Base-by-base conservation (phyloP, 1,284 basidiomycete genomes). In the Cutaneotrichosporon mucoides region DNA sequence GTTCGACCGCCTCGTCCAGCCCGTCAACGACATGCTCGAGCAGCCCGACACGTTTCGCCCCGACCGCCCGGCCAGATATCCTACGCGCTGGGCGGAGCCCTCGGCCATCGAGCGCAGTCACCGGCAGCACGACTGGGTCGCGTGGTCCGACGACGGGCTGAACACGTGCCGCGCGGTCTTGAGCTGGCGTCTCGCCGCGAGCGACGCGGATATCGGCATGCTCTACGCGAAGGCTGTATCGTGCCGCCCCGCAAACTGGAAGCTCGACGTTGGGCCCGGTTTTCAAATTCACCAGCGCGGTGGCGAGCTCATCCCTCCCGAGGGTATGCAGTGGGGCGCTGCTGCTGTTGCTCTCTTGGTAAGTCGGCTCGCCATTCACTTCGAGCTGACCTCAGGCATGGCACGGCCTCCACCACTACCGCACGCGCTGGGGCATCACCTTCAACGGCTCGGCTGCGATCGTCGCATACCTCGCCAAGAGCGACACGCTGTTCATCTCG, bases 391-490 rank as follows among this genome's bases (percentile, higher is more conserved):
- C 2, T 33, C 42, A 55, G 53, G 53, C 49, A 13, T 62, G 56
- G 60, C 40, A 45, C 38, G 53, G 53, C 53, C 16, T 53, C 35
- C 60, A 62, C 56, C 43, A 55, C 53, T 57, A 57, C 53, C 33
- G 41, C 10, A 35, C 56, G 13, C 60, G 60, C 53, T 62, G 60
- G 60, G 51, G 42, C 6, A 47, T 62, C 34, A 2, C 55, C 33
- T 58, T 55, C 56, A 58, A 62, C 49, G 60, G 56, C 15, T 43
- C 42, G 12, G 42, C 37, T 8, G 60, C 60, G 5, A 12, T 58
- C 9, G 42, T 62, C 33, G 49, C 42, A 34, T 62, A 58, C 53
- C 60, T 58, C 49, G 56, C 53, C 48, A 58, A 62, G 53, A 37
- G 35, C 7, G 45, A 58, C 45, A 46, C 54, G 53, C 40, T 62